phyloP scores from a whole-genome alignment of 148 eudicot species.

The Vaccinium myrtillus region DNA sequence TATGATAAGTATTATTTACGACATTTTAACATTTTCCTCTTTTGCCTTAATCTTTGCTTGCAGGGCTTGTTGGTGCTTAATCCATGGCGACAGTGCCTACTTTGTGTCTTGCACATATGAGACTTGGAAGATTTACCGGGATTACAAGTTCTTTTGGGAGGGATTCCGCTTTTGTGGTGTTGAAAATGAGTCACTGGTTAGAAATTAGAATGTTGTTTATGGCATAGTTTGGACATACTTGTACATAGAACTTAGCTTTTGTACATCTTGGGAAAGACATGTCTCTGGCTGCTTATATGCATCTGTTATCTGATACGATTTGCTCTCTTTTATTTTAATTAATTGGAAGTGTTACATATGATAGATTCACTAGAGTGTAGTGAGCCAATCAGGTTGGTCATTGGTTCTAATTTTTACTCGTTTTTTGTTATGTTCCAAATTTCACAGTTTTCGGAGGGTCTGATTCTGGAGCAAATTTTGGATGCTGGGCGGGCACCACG shows the following conservation, averaged over 20 bases:
- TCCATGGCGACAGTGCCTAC: neutral
- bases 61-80: conserved; percentile 9
- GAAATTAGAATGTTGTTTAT: conserved; percentile 3
- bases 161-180: neutral
- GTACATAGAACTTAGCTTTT: neutral
- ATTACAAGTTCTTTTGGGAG: neutral
- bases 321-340: neutral
- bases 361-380: neutral
- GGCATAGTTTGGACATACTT: neutral
- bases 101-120: neutral
- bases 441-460: neutral
- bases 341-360: neutral
- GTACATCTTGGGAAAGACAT: neutral
- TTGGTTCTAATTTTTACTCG: neutral
- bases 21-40: neutral
- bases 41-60: neutral
- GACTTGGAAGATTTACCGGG: neutral
- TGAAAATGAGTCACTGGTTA: neutral
- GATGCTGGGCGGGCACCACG: too few relatives aligned
- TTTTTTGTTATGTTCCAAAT: neutral
- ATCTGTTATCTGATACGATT: neutral
- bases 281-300: neutral
- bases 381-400: neutral
- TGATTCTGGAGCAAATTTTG: neutral
- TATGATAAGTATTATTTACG: neutral